Evolutionary conservation across 129 eudicot genomes (phyloP).

Genomic region (Dittrichia graveolens): DNA sequence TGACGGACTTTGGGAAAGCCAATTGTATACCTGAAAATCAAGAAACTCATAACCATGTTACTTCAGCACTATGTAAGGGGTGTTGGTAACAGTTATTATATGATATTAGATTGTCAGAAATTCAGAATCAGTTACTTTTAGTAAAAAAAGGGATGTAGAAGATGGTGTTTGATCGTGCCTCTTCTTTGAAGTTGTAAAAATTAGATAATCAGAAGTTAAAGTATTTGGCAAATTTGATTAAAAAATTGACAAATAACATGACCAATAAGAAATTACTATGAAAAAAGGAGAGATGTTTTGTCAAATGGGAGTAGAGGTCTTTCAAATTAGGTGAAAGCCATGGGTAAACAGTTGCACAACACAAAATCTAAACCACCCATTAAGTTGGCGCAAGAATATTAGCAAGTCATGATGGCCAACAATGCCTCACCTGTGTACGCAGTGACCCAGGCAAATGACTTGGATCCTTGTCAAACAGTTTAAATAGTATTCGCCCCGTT

Average conservation of each 20-base stretch:
- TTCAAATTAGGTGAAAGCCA: neutral
- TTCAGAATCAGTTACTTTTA: neutral
- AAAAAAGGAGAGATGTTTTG: neutral
- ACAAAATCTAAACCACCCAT: no score
- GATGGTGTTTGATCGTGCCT: neutral
- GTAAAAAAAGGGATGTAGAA: neutral
- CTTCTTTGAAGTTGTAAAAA: neutral
- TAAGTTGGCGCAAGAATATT: neutral
- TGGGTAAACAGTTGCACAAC: neutral
- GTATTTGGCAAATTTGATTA: neutral
- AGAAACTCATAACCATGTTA: constrained; percentile 5
- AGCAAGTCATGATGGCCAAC: neutral
- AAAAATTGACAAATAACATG: neutral
- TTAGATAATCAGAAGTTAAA: neutral
- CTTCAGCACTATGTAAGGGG: neutral
- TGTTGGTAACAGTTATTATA: no score
- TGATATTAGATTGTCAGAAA: no score
- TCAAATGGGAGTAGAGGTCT: neutral
- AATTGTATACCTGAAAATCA: constrained; percentile 61
- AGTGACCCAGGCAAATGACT: constrained; percentile 81
- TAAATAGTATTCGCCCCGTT: constrained; percentile 75
- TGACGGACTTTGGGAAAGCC: constrained; percentile 89
- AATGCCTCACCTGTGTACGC: constrained; percentile 66
- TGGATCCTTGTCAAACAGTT: constrained; percentile 90
- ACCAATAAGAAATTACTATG: neutral